Base-by-base conservation (phyloP, 2,329 filamentous ascomycete genomes). In the Hawksworthiomyces lignivorus region DNA sequence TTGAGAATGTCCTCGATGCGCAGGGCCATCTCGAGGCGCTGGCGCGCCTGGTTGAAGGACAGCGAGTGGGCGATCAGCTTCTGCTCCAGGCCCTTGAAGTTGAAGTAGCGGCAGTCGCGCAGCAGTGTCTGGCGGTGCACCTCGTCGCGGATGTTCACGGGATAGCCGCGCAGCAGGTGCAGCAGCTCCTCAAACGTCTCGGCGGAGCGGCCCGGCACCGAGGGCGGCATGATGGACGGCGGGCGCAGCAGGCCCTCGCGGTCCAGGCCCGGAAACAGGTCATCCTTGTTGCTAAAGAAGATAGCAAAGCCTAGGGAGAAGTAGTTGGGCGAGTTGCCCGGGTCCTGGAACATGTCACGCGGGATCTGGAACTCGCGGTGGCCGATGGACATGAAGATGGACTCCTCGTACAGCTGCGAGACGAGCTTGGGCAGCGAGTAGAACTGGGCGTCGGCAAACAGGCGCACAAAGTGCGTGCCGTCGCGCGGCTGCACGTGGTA, bases 361-460 rank as follows among this genome's bases (percentile, higher is more conserved):
- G 89, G 85, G 50, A 97, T 89, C 58, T 88, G 84, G 62, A 97
- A 97, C 54, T 92, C 80, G 44, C 76, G 78, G 52, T 86, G 79
- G 46, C 90, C 90, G 54, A 97, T 90, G 47, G 85, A 83, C 54
- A 95, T 88, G 68, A 89, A 94, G 56, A 96, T 94, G 54, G 85
- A 85, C 48, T 87, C 87, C 52, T 90, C 86, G 62, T 90, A 94
- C 18, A 97, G 80, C 62, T 94, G 89, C 21, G 87, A 88, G 51
- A 90, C 88, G 46, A 97, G 70, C 50, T 86, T 84, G 20, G 90
- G 90, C 39, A 97, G 31, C 27, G 47, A 44, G 63, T 96, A 97
- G 64, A 96, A 96, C 57, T 96, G 90, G 2, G 90, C 87, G 62
- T 97, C 90, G 17, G 89, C 87, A 62, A 94, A 96, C 22, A 97